These are phyloP conservation scores for Parastagonospora nodorum DNA, from an alignment of 2,329 filamentous ascomycete species.

Conservation along the genomic window DNA sequence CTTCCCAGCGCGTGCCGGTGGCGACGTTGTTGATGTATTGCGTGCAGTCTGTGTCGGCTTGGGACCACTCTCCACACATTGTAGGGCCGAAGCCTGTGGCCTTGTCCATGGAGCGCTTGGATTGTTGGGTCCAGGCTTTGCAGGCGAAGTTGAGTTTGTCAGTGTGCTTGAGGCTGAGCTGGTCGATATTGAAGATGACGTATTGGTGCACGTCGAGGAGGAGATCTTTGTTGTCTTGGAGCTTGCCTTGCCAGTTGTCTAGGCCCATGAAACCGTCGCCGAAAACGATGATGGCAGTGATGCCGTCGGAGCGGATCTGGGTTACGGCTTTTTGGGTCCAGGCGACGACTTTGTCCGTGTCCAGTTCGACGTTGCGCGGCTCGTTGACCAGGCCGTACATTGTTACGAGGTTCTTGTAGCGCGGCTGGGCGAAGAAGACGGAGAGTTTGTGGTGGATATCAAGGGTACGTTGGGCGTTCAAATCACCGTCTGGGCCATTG, in stretches of 20 bases:
- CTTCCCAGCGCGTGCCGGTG: conserved; percentile 88
- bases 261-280: conserved; percentile 95
- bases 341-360: conserved; percentile 67
- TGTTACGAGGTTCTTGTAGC: conserved; percentile 88
- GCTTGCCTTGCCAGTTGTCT: conserved; percentile 83
- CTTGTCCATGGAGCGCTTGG: conserved; percentile 71
- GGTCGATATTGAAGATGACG: conserved; percentile 92
- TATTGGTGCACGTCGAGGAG: conserved; percentile 98
- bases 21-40: conserved; percentile 86
- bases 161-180: conserved; percentile 80
- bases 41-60: conserved; percentile 96
- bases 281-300: conserved; percentile 76
- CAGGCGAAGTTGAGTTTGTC: conserved; percentile 89
- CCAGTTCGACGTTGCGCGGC: conserved; percentile 76
- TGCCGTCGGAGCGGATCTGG: conserved; percentile 76
- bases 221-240: conserved; percentile 72
- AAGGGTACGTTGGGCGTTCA: conserved; percentile 80
- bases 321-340: conserved; percentile 80
- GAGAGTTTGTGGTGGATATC: conserved; percentile 87
- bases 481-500: conserved; percentile 80
- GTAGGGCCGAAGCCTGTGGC: conserved; percentile 87
- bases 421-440: conserved; percentile 88
- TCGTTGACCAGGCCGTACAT: conserved; percentile 97
- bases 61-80: conserved; percentile 94
- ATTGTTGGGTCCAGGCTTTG: conserved; percentile 81